Base-by-base conservation (phyloP, 1,284 basidiomycete genomes). In the Austroboletus rostrupii region DNA sequence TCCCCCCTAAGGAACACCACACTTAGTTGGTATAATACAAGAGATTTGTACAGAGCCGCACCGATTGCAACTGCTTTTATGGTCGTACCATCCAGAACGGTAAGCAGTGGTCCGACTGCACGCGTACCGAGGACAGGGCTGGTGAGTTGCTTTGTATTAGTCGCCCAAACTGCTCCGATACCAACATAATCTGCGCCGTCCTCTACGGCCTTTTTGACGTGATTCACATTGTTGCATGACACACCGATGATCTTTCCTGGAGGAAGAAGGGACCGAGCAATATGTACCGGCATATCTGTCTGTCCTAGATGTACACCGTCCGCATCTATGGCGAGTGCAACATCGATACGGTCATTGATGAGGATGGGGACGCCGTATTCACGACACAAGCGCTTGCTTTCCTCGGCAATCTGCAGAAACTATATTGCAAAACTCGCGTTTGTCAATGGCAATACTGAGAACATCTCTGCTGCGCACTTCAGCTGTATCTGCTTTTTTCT, bases 251-350 rank as follows among this genome's bases (percentile, higher is more conserved):
- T 77, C 1, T 85, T 74, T 17, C 79, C 78, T 1, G 75, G 63
- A 0, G 91, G 91, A 1, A 97, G 75, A 6, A 95, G 73, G 16
- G 65, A 63, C 29, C 90, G 83, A 0, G 90, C 93, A 26, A 84
- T 62, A 3, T 72, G 57, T 1, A 92, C 74, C 2, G 90, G 83
- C 77, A 95, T 90, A 66, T 98, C 95, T 0, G 83, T 81, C 71
- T 98, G 95, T 4, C 95, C 95, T 45, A 98, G 75, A 62, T 98
- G 95, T 11, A 97, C 83, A 6, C 91, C 94, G 44, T 83, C 81
- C 2, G 85, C 86, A 46, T 79, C 73, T 21, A 90, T 73, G 10
- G 90, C 88, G 26, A 94, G 76, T 6, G 89, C 90, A 40, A 97
- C 83, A 61, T 96, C 93, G 53, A 95, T 75, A 13, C 93, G 83